Base-by-base conservation (phyloP, 306 rosid genomes). In the Purshia tridentata region DNA sequence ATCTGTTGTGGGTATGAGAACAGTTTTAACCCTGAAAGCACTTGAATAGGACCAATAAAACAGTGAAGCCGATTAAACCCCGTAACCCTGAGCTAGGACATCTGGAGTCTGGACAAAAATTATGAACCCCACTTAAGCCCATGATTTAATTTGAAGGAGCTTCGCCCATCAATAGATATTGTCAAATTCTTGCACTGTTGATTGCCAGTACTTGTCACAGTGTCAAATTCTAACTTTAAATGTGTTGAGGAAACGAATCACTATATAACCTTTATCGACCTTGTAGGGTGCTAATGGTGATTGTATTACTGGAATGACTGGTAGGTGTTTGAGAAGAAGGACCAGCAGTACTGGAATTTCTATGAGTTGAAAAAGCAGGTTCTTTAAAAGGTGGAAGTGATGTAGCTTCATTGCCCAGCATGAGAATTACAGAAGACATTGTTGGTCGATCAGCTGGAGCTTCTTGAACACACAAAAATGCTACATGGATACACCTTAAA, bases 381-480 rank as follows among this genome's bases (percentile, higher is more conserved):
- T 45, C 44, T 23, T 71, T 71, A 3, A 67, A 52, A n/a, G 6
- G 0, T 18, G 81, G 81, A 77, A 71, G 67, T 6, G 77, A 54
- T 18, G 67, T 18, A 35, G 41, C 40, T 14, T 62, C 58, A 29
- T 6, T 19, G 2, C n/a, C 46, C 2, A 77, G 47, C 81, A 64
- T 77, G 45, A n/a, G 54, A 8, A 67, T 45, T 19, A 71, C 72
- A 0, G 19, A 63, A 5, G 73, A 77, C 77, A 77, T 71, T 11
- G 65, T 71, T 12, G 77, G 77, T 5, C 77, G 72, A 37, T 71
- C 54, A 46, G 22, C 14, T 13, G 61, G 72, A 16, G 74, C 61
- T 12, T 71, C 77, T 46, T 77, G 73, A 0, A 71, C 81, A 37
- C 81, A 77, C 45, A 70, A 16, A 59, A 77, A 4, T 4, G 61